Evolutionary conservation across 2,329 filamentous ascomycete genomes (phyloP).

Genomic region (Raffaelea deltoideospora): DNA sequence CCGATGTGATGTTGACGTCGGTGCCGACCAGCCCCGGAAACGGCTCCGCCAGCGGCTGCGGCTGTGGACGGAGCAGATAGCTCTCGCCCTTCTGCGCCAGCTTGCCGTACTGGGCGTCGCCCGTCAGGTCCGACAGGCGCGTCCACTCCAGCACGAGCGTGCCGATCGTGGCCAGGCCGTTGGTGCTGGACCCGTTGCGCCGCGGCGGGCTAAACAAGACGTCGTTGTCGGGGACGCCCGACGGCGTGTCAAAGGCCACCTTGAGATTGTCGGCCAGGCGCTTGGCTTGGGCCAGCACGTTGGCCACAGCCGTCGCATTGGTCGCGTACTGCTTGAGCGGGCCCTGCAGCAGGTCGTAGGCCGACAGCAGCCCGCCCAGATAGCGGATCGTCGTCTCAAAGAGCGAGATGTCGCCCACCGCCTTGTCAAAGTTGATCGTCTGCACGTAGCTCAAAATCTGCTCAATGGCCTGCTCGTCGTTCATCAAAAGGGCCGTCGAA

Average conservation of each 20-base stretch:
- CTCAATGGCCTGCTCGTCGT: slow-evolving; percentile 48
- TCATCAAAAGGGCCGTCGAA: slow-evolving; percentile 67
- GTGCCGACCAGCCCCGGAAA: slow-evolving; percentile 65
- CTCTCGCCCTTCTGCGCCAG: slow-evolving; percentile 53
- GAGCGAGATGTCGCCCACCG: slow-evolving; percentile 48
- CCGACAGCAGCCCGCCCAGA: slow-evolving; percentile 57
- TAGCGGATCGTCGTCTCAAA: slow-evolving; percentile 91
- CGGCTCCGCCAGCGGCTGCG: slow-evolving; percentile 41
- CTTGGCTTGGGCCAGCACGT: slow-evolving; percentile 50
- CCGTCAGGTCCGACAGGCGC: slow-evolving; percentile 59
- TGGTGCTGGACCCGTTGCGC: slow-evolving; percentile 36
- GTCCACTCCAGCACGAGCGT: slow-evolving; percentile 77
- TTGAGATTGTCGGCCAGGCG: slow-evolving; percentile 58
- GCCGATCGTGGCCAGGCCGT: slow-evolving; percentile 62
- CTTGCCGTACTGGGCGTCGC: slow-evolving; percentile 47
- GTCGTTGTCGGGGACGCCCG: slow-evolving; percentile 58
- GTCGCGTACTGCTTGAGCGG: slow-evolving; percentile 35
- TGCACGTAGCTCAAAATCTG: slow-evolving; percentile 58
- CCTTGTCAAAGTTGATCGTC: slow-evolving; percentile 54
- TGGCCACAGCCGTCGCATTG: slow-evolving; percentile 31
- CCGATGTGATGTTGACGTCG: slow-evolving; percentile 47
- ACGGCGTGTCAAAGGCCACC: slow-evolving; percentile 63
- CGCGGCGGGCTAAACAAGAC: slow-evolving; percentile 41
- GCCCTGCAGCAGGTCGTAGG: slow-evolving; percentile 57
- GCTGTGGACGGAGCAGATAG: slow-evolving; percentile 53